phyloP scores from a whole-genome alignment of 441 rosid genomes.

The Gossypium aridum region DNA sequence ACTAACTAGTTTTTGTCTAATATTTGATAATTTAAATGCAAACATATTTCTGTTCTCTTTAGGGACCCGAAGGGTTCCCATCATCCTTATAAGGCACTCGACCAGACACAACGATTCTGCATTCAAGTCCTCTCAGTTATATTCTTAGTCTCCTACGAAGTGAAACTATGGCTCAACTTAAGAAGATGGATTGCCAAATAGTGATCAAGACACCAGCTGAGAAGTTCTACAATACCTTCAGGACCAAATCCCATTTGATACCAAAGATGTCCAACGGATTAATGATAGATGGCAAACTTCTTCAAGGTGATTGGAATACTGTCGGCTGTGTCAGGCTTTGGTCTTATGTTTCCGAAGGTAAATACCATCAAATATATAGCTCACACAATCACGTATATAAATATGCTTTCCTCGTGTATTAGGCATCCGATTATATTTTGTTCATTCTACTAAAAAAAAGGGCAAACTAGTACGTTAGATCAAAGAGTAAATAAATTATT shows the following conservation, averaged over 20 bases:
- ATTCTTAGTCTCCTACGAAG: background rate
- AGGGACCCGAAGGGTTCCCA: background rate
- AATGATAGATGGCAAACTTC: background rate
- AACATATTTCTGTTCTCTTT: background rate
- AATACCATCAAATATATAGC: background rate
- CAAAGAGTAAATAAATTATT: too few relatives aligned
- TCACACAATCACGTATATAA: background rate
- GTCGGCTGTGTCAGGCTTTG: background rate
- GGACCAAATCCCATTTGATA: background rate
- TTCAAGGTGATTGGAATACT: background rate
- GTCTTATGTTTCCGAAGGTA: background rate
- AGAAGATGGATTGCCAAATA: background rate
- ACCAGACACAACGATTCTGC: background rate
- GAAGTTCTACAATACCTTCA: background rate
- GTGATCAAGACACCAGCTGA: slow-evolving; percentile 10
- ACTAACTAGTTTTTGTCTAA: too few relatives aligned
- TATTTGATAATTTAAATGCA: background rate
- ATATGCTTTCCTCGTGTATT: too few relatives aligned
- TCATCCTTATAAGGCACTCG: background rate
- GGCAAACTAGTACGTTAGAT: too few relatives aligned
- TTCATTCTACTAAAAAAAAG: too few relatives aligned
- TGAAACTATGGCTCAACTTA: slow-evolving; percentile 9
- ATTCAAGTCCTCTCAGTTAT: background rate
- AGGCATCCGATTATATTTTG: too few relatives aligned
- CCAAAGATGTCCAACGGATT: background rate